Percentiles rank a stretch among this genome's conserved stretches.
Evolutionary conservation across 331 rosid genomes (phyloP).

Genomic region (Acacia concinna): DNA sequence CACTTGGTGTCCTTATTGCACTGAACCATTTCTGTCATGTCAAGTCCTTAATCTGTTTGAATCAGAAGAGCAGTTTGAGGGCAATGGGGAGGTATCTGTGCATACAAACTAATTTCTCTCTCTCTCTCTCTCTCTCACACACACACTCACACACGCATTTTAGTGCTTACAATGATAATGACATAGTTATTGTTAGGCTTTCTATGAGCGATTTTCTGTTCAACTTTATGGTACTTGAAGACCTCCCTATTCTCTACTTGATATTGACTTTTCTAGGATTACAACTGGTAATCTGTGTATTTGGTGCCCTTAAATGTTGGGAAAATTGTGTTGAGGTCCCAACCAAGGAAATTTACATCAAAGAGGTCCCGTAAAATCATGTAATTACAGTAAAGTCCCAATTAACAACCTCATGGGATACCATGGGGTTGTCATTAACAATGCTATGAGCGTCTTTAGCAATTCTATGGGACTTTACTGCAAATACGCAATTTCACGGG

Average conservation of each 20-base stretch:
- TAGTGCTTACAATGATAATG: neutral
- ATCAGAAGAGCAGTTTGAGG: slow-evolving; percentile 76
- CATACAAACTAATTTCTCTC: neutral
- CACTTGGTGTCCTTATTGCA: slow-evolving; percentile 51
- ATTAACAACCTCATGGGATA: no score
- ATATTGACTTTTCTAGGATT: slow-evolving; percentile 75
- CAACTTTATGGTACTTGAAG: slow-evolving; percentile 80
- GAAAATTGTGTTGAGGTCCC: no score
- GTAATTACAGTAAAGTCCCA: no score
- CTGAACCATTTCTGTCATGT: slow-evolving; percentile 83
- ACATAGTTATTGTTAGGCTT: slow-evolving; percentile 39
- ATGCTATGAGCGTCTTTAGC: no score
- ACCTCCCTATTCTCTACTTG: slow-evolving; percentile 93
- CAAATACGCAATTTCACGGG: no score
- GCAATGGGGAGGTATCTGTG: slow-evolving; percentile 67
- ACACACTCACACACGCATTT: no score
- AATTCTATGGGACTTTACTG: no score
- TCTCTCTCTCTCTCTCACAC: no score
- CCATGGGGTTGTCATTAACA: no score
- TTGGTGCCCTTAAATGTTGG: slow-evolving; percentile 87
- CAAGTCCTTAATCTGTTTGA: slow-evolving; percentile 67
- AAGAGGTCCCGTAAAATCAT: no score
- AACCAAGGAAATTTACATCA: no score
- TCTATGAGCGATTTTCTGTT: slow-evolving; percentile 80
- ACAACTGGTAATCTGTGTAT: slow-evolving; percentile 82